phyloP scores from a whole-genome alignment of 139 green algal species.

The Zygnema circumcarinatum region DNA sequence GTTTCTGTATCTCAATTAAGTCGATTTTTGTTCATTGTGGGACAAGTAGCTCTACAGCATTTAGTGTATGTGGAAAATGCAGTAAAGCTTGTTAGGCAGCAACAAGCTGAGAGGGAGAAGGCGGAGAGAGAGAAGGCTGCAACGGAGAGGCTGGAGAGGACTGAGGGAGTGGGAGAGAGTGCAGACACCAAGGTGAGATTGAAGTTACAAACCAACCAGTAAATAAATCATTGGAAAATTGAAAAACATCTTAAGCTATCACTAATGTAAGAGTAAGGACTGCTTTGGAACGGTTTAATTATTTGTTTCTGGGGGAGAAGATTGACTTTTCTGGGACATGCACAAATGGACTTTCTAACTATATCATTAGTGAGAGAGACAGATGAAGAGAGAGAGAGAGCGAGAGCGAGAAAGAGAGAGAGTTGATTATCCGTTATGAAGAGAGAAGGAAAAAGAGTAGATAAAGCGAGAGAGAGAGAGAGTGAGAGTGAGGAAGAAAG shows the following conservation, averaged over 20 bases:
- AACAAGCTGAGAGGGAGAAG: slow-evolving; percentile 35
- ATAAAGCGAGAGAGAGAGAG: no score
- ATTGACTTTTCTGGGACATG: no score
- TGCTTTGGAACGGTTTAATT: no score
- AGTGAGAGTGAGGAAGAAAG: no score
- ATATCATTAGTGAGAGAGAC: no score
- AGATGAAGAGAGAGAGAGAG: no score
- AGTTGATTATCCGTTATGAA: no score
- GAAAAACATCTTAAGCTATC: no score
- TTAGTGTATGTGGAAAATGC: slow-evolving; percentile 78
- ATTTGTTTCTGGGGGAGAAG: no score
- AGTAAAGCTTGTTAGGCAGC: slow-evolving; percentile 68
- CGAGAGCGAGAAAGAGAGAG: no score
- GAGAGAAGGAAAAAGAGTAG: no score
- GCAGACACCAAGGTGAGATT: slow-evolving; percentile 20
- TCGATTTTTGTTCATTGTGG: slow-evolving; percentile 80
- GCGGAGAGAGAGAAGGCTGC: slow-evolving; percentile 6
- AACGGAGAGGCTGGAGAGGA: not conserved
- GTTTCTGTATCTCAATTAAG: slow-evolving; percentile 50
- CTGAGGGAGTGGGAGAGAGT: not conserved
- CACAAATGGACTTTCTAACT: no score
- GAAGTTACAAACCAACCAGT: not conserved
- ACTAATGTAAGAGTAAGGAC: not conserved
- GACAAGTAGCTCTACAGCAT: slow-evolving; percentile 80
- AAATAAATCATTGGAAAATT: not conserved